These are phyloP conservation scores for Clonostachys sp. DNA, from an alignment of 2,329 filamentous ascomycete genomes.

Conservation along the genomic window DNA sequence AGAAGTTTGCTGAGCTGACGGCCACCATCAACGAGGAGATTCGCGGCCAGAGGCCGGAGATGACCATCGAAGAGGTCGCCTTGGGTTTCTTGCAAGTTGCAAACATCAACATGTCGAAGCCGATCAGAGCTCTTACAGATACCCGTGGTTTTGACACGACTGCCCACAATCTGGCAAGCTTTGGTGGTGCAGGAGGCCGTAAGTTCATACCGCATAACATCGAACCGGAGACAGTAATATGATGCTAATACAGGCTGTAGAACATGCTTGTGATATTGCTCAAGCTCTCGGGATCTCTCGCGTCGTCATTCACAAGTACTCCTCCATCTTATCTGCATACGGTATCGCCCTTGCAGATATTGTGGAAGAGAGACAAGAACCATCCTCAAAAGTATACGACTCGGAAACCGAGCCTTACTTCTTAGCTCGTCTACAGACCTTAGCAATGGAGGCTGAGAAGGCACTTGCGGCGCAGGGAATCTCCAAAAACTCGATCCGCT, in stretches of 20 bases:
- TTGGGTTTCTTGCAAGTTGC: constrained; percentile 72
- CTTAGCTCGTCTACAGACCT: constrained; percentile 10
- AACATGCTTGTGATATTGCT: constrained; percentile 41
- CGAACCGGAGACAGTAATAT: too few relatives aligned
- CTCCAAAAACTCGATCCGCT: constrained; percentile 27
- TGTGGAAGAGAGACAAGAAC: constrained; percentile 29
- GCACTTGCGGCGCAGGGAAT: constrained; percentile 29
- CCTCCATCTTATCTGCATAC: constrained; percentile 34
- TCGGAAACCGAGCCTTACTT: constrained; percentile 7
- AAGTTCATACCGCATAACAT: not conserved
- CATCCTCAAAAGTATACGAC: constrained; percentile 13
- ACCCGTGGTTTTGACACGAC: constrained; percentile 33
- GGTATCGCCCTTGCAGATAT: constrained; percentile 39
- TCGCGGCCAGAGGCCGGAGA: constrained; percentile 15
- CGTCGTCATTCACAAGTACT: constrained; percentile 35
- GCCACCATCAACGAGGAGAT: constrained; percentile 30
- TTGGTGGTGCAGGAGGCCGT: constrained; percentile 70
- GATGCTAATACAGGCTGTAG: not conserved
- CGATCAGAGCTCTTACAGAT: constrained; percentile 55
- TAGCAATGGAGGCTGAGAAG: constrained; percentile 20
- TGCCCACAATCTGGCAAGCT: constrained; percentile 23
- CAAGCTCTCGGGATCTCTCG: constrained; percentile 29
- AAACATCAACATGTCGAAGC: constrained; percentile 72
- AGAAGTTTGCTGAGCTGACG: constrained; percentile 32
- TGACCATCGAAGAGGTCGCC: constrained; percentile 34